Evolutionary conservation across 2,329 filamentous ascomycete species (phyloP), one percentile per base, ranked within the genome.

Genomic region (Trichophyton rubrum): DNA sequence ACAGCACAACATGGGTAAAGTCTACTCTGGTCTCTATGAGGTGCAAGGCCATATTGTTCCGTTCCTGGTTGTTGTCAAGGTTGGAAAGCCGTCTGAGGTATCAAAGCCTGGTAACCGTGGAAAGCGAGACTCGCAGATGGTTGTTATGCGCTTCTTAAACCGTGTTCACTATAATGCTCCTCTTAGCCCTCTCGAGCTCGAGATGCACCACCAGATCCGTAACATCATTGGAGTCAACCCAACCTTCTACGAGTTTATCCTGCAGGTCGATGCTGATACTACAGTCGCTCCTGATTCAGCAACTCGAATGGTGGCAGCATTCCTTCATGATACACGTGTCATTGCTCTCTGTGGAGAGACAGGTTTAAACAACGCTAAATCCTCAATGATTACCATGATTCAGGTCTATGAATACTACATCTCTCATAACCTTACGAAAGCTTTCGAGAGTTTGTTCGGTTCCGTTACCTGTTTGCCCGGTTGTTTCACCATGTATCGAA

Each of bases 341-440:
- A 92, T 96, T 69, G 93, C 88, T 60, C 84, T 93, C 56, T 99
- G 93, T 70, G 93, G 93, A 76, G 93, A 99, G 75, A 99, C 93
- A 0, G 88, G 88, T 15, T 80, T 99, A 56, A 91, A 87, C 64
- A 99, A 99, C 71, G 88, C 90, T 62, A 96, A 96, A 74, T 82
- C 87, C 5, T 96, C 92, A 0, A 90, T 95, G 70, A 85, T 95
- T 66, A 99, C 93, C 58, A 97, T 97, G 92, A 99, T 99, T 72
- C 93, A 99, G 75, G 92, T 99, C 38, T 99, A 97, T 80, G 92
- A 99, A 75, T 99, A 99, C 81, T 99, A 91, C 79, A 99, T 99
- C 69, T 97, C 92, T 58, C 92, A 99, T 80, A 95, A 97, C 73
- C 77, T 99, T 67, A 86, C 89, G 67, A 97, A 99, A 78, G 93